Base-by-base conservation (phyloP, 306 rosid species). In the Ammopiptanthus mongolicus region DNA sequence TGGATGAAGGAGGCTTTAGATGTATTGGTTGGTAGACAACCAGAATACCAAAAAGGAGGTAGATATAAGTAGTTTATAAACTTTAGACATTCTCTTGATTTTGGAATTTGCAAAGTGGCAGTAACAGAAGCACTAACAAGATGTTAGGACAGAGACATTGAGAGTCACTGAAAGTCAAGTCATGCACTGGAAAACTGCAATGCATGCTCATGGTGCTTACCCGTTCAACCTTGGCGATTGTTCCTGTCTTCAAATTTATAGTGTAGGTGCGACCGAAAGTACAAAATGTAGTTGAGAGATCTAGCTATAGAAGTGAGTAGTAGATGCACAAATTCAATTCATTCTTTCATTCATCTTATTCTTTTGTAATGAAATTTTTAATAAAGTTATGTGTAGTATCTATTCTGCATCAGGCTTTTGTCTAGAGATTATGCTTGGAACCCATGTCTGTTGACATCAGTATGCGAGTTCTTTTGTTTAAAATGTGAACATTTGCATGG, bases 1-100 rank as follows among this genome's bases (percentile, higher is more conserved):
- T 94, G 98, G 98, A 94, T 94, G 98, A 91, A 78, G 65, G 97
- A 88, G 51, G 97, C 98, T 74, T 83, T 94, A 68, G 89, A 91
- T 19, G 29, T 6, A 51, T 87, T 94, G 76, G 81, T 91, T 13
- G 53, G 17, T 15, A 79, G 86, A 73, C 90, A 72, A 78, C 74
- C 25, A 64, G 80, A 81, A 11, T 18, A 67, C 74, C 58, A 9
- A 56, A 8, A 37, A 8, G 44, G 12, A 37, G 10, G 10, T 11
- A 39, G 36, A 34, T 73, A 22, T 17, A 78, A 72, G 12, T 37
- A 58, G 71, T 19, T 18, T 69, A 84, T 83, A 74, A 63, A 71
- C 82, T 46, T 55, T 58, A 72, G 75, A 18, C 39, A 15, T 37
- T 56, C 61, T 11, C 41, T 65, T 74, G 77, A 73, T 74, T 63